Evolutionary conservation across 192 early-diverging fungal genomes (phyloP), one percentile per base, ranked within the genome.

Genomic region (Diversispora eburnea): DNA sequence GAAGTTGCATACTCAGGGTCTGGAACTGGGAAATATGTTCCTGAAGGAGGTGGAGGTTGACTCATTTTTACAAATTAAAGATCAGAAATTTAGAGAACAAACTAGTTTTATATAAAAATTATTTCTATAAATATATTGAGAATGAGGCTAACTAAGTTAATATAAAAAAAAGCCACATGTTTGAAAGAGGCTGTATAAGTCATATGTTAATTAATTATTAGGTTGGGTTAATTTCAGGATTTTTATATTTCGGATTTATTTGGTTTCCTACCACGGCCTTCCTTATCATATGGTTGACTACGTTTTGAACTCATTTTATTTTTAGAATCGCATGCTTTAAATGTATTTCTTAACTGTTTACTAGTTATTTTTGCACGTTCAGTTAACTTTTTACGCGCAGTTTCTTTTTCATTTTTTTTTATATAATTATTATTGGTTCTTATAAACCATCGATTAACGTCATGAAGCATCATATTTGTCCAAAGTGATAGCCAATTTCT

Each of bases 401-500:
- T 61, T 46, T 72, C 20, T 4, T 8, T 17, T 8, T 60, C 5
- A 22, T 58, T 72, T 33, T 10, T 15, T 22, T 61, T 72, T 19
- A 72, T n/a, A 48, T 72, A 72, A 61, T 72, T 72, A 12, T 20
- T 0, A 20, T 39, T 61, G 20, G 70, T 72, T 19, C 58, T 43
- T 22, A 59, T 72, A 60, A 57, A 72, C 70, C 70, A 72, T 59
- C 58, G 57, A 49, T 72, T 20, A 33, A 72, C 12, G n/a, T 72
- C 58, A 15, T 61, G 41, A n/a, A 61, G 57, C 6, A 58, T 9
- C 22, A 72, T n/a, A 61, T 61, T 58, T 4, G 70, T 60, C 70
- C 56, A 72, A 47, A 48, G 43, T 51, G 70, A 59, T 15, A 72
- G 39, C 8, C 47, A 48, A 8, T 12, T n/a, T 2, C 17, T 15